phyloP scores from a whole-genome alignment of 441 rosid species.

The Sinapis alba region DNA sequence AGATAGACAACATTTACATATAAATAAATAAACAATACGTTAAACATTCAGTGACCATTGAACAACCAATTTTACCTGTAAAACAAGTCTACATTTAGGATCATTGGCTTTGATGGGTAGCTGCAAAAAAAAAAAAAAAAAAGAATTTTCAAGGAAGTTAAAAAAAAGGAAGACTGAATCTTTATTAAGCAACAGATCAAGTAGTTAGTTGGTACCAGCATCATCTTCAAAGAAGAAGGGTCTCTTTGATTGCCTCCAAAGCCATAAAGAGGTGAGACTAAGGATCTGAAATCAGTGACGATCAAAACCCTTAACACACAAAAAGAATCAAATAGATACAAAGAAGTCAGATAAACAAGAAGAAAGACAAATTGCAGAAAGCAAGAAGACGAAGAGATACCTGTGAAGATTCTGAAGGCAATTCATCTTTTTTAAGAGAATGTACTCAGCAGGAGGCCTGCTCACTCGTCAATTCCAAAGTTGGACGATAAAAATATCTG shows the following conservation, averaged over 20 bases:
- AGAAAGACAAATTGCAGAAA: neutral
- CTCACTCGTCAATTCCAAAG: neutral
- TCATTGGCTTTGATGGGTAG: conserved; percentile 42
- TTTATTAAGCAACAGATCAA: neutral
- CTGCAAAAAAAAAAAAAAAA: conserved; percentile 38
- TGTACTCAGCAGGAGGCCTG: neutral
- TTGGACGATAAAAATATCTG: conserved; percentile 5
- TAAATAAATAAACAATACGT: neutral
- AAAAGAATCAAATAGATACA: neutral
- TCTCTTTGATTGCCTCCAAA: conserved; percentile 45
- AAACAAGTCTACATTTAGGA: conserved; percentile 34
- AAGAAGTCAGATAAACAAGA: neutral
- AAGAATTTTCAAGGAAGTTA: neutral
- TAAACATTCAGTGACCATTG: conserved; percentile 15
- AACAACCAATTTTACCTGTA: conserved; percentile 50
- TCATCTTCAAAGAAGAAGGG: conserved; percentile 39
- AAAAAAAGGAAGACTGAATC: neutral
- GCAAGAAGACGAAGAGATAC: conserved; percentile 29
- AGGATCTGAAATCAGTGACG: conserved; percentile 47
- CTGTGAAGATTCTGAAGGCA: conserved; percentile 65
- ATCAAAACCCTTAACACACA: conserved; percentile 1
- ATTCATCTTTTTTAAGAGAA: conserved; percentile 47
- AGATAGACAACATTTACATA: neutral
- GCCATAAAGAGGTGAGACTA: conserved; percentile 50
- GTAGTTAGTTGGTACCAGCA: conserved; percentile 12